phyloP scores from a whole-genome alignment of 148 eudicot genomes.

The Cornus kousa region DNA sequence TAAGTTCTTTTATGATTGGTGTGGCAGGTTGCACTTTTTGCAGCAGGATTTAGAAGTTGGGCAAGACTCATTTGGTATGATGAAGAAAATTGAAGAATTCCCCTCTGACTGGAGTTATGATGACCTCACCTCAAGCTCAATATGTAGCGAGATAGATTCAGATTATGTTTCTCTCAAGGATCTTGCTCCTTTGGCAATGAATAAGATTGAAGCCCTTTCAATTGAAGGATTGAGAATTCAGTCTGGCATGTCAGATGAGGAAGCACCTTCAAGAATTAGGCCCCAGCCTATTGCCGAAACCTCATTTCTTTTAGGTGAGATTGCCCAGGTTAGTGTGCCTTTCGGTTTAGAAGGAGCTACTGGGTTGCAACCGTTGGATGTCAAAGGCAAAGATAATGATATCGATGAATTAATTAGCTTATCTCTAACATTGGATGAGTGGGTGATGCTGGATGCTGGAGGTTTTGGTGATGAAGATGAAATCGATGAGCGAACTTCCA shows the following conservation, averaged over 20 bases:
- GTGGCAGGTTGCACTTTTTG: background rate
- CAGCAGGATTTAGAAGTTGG: background rate
- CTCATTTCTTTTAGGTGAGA: conserved; percentile 52
- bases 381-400: background rate
- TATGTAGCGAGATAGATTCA: conserved; percentile 28
- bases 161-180: conserved; percentile 85
- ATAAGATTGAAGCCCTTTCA: conserved; percentile 89
- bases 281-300: conserved; percentile 54
- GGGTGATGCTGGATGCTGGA: conserved; percentile 59
- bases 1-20: background rate
- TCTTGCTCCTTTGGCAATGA: conserved; percentile 92
- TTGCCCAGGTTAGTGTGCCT: background rate
- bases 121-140: conserved; percentile 1
- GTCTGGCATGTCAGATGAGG: conserved; percentile 85
- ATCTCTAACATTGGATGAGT: conserved; percentile 56
- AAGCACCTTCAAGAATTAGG: conserved; percentile 65
- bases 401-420: conserved; percentile 38
- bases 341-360: too few relatives aligned
- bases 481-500: conserved; percentile 40
- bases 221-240: conserved; percentile 91
- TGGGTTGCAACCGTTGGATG: background rate
- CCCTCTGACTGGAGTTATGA: background rate
- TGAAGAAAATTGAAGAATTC: background rate
- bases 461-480: conserved; percentile 39
- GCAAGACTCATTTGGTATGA: background rate